phyloP scores from a whole-genome alignment of 768 basidiomycete genomes.

The Zangia roseola region DNA sequence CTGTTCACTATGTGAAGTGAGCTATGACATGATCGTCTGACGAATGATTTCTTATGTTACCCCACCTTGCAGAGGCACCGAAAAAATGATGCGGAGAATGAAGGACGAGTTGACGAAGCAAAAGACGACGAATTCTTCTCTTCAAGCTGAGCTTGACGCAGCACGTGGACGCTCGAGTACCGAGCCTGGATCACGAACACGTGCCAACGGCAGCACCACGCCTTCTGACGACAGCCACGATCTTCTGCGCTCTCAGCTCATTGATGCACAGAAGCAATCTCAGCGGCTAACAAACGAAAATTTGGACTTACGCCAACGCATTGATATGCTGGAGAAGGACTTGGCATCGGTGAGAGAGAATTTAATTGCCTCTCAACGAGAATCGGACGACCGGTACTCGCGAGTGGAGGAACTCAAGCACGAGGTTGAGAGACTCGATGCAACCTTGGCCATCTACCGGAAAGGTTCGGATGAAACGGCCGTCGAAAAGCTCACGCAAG shows the following conservation, averaged over 20 bases:
- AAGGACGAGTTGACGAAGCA: slow-evolving; percentile 93
- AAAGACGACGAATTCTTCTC: slow-evolving; percentile 72
- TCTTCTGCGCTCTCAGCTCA: slow-evolving; percentile 64
- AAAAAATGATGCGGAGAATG: slow-evolving; percentile 97
- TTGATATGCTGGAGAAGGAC: slow-evolving; percentile 74
- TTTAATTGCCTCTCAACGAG: slow-evolving; percentile 68
- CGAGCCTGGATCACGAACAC: slow-evolving; percentile 48
- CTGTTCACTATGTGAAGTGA: slow-evolving; percentile 96
- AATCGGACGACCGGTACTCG: slow-evolving; percentile 73
- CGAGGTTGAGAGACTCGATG: slow-evolving; percentile 74
- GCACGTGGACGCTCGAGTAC: slow-evolving; percentile 57
- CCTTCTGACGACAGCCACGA: slow-evolving; percentile 75
- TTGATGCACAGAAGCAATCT: slow-evolving; percentile 74
- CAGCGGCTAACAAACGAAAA: slow-evolving; percentile 74
- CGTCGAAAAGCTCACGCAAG: slow-evolving; percentile 77
- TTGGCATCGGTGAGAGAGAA: slow-evolving; percentile 68
- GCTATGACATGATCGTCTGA: slow-evolving; percentile 31
- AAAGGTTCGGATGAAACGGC: slow-evolving; percentile 75
- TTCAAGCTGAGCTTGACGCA: slow-evolving; percentile 83
- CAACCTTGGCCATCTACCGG: slow-evolving; percentile 70
- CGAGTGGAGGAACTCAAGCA: slow-evolving; percentile 79
- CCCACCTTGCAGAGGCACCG: slow-evolving; percentile 69
- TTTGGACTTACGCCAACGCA: slow-evolving; percentile 68
- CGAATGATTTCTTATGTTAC: slow-evolving; percentile 14
- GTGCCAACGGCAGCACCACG: slow-evolving; percentile 74